Conservation (phyloP, 1,284 basidiomycete genomes). For the Apiotrichum siamense region DNA sequence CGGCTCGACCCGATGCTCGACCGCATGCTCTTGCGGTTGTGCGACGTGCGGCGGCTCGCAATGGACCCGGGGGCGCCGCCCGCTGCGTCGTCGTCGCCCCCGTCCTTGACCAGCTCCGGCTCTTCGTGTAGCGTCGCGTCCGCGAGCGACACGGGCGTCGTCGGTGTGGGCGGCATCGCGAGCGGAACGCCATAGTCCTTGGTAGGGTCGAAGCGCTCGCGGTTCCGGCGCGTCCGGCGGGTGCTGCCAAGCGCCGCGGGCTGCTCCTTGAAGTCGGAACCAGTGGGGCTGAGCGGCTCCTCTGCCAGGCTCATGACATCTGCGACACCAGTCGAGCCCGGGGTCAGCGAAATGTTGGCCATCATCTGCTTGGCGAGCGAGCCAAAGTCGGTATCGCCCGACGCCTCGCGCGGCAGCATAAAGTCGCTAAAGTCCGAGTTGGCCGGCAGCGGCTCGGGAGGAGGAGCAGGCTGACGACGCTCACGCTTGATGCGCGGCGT, state of each 20-base stretch:
- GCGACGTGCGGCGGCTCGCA: not conserved
- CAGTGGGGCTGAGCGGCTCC: not conserved
- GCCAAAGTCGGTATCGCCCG: constrained; percentile 30
- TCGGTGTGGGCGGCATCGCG: not conserved
- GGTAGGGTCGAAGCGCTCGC: not conserved
- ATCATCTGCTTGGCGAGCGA: constrained; percentile 32
- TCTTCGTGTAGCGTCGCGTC: not conserved
- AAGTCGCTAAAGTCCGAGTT: constrained; percentile 47
- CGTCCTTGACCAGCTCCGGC: constrained; percentile 1
- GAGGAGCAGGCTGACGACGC: constrained; percentile 41
- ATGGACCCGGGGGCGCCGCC: not conserved
- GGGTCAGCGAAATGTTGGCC: constrained; percentile 18
- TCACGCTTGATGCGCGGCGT: constrained; percentile 52
- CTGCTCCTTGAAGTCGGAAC: not conserved
- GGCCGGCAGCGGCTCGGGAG: constrained; percentile 45
- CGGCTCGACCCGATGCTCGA: not conserved
- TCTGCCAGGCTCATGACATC: not conserved
- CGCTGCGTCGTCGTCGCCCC: not conserved
- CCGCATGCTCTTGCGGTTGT: not conserved
- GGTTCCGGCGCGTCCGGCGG: not conserved
- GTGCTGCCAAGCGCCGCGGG: not conserved
- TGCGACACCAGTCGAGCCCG: not conserved
- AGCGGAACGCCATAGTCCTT: not conserved
- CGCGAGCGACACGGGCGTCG: not conserved
- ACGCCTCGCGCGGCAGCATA: constrained; percentile 47